Percentiles rank a stretch among this genome's conserved stretches.
These are phyloP conservation scores for Wallacemonas sp. DNA, from an alignment of 208 protist species.

Conservation along the genomic window DNA sequence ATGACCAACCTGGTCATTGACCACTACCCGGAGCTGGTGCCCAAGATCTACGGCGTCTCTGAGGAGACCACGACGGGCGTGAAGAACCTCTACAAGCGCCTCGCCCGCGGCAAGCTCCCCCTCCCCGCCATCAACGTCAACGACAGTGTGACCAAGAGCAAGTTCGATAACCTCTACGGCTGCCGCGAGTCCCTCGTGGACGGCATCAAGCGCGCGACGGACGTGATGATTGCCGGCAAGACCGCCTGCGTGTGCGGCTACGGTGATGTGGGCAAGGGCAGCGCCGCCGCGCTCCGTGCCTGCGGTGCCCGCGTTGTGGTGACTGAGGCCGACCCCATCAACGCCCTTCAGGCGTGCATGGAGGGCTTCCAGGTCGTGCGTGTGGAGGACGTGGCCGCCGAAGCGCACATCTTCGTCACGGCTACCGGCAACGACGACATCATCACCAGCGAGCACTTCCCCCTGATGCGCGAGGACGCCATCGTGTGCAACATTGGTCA, in stretches of 20 bases:
- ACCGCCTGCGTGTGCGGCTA: conserved; percentile 97
- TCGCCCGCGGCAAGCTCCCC: conserved; percentile 92
- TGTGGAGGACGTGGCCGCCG: conserved; percentile 93
- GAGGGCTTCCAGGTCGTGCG: conserved; percentile 96
- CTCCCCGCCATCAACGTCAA: conserved; percentile 99
- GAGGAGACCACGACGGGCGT: conserved; percentile 99
- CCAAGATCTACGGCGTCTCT: conserved; percentile 95
- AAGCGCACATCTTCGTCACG: conserved; percentile 98
- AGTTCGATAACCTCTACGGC: conserved; percentile 99
- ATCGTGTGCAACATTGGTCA: conserved; percentile 99
- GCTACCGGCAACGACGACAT: conserved; percentile 99
- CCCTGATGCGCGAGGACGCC: conserved; percentile 98
- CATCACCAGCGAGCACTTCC: conserved; percentile 96
- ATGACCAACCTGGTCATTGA: conserved; percentile 97
- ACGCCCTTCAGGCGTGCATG: conserved; percentile 99
- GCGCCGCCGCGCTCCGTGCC: conserved; percentile 93
- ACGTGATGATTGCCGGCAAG: conserved; percentile 99
- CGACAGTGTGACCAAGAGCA: conserved; percentile 99
- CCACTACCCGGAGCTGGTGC: conserved; percentile 90
- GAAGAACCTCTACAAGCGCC: conserved; percentile 98
- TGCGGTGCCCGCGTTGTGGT: conserved; percentile 97
- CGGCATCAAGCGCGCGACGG: conserved; percentile 99
- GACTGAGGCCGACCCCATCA: conserved; percentile 99
- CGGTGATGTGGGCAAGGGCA: conserved; percentile 99
- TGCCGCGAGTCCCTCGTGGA: conserved; percentile 99